Percentiles rank a stretch among this genome's conserved stretches.
Evolutionary conservation across 2,329 filamentous ascomycete species (phyloP).

Genomic region (Fusarium nodosum): DNA sequence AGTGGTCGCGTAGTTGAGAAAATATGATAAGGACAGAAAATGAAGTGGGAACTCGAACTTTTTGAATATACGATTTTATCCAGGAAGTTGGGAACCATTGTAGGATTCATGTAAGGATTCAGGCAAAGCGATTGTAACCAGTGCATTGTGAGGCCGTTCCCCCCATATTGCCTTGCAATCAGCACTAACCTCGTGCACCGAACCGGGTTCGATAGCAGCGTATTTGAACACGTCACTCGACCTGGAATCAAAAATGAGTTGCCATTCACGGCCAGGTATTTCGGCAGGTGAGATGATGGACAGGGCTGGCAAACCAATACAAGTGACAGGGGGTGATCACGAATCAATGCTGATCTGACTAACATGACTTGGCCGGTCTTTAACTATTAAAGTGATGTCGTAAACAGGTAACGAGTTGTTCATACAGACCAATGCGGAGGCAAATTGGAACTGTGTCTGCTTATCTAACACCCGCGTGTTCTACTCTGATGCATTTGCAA

Average conservation of each 20-base stretch:
- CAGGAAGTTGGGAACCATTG: no score
- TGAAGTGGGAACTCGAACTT: no score
- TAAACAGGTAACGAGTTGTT: rapidly evolving
- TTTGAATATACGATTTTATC: no score
- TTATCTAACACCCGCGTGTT: neutral
- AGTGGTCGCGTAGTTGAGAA: neutral
- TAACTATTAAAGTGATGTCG: neutral
- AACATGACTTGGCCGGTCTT: neutral
- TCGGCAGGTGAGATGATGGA: no score
- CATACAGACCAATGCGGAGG: neutral
- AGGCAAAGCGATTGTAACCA: neutral
- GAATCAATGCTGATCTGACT: neutral
- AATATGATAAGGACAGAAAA: neutral
- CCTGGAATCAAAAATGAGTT: neutral
- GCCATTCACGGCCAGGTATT: no score
- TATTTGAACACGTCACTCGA: no score
- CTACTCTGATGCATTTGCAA: conserved; percentile 30
- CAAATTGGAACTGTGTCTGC: neutral
- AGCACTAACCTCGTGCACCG: neutral
- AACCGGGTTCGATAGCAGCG: neutral
- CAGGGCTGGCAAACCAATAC: neutral
- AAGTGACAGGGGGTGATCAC: neutral
- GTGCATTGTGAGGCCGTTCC: neutral
- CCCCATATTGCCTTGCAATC: neutral
- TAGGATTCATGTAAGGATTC: neutral